phyloP scores from a whole-genome alignment of 164 flowering plant genomes.

The Stephania cephalantha region DNA sequence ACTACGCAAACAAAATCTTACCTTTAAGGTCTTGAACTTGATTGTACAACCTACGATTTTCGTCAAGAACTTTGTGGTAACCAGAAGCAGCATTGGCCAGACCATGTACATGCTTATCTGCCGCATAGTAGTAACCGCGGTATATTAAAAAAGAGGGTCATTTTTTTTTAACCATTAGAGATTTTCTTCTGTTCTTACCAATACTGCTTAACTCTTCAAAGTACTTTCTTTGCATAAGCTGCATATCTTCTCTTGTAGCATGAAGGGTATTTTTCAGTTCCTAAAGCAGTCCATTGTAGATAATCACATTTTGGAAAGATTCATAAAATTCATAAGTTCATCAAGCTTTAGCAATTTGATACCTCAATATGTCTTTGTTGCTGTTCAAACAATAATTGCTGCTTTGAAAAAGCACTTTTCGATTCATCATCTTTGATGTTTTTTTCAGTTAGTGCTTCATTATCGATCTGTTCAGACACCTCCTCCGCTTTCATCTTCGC shows the following conservation, averaged over 20 bases:
- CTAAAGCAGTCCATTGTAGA: slow-evolving; percentile 26
- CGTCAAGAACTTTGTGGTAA: slow-evolving; percentile 90
- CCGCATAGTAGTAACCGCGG: background rate
- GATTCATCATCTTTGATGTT: slow-evolving; percentile 36
- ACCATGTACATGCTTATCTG: slow-evolving; percentile 73
- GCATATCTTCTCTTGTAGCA: slow-evolving; percentile 78
- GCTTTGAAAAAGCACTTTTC: slow-evolving; percentile 36
- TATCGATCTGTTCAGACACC: slow-evolving; percentile 14
- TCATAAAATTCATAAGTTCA: background rate
- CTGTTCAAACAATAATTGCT: slow-evolving; percentile 49
- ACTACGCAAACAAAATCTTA: slow-evolving; percentile 15
- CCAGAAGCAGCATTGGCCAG: slow-evolving; percentile 91
- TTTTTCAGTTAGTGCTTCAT: slow-evolving; percentile 22
- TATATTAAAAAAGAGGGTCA: background rate
- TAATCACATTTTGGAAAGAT: background rate
- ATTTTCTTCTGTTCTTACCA: slow-evolving; percentile 36
- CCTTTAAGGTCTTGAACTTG: slow-evolving; percentile 99
- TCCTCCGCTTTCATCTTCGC: slow-evolving; percentile 29
- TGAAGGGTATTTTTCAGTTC: slow-evolving; percentile 60
- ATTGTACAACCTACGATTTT: slow-evolving; percentile 90
- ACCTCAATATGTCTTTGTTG: slow-evolving; percentile 79
- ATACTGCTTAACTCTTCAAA: slow-evolving; percentile 70
- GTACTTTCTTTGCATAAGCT: slow-evolving; percentile 77
- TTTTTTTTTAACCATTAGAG: background rate
- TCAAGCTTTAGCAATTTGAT: background rate